Conservation (phyloP, 345 rosid species). For the Ceriops zippeliana region DNA sequence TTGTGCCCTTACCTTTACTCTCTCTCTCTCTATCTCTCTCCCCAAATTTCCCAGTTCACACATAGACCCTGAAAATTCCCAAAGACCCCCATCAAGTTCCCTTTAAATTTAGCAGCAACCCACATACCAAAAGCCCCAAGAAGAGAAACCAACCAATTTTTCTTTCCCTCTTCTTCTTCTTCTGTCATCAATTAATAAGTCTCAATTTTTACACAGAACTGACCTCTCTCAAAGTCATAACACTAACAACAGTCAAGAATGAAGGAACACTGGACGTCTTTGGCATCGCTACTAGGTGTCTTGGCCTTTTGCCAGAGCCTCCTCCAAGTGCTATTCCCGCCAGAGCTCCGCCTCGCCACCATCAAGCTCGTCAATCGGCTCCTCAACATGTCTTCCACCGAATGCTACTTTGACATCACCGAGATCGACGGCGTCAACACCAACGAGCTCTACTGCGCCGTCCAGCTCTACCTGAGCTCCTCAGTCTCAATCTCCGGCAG, state of each 20-base stretch:
- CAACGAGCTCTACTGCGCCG: conserved; percentile 98
- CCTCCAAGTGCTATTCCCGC: conserved; percentile 69
- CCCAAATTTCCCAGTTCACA: conserved; percentile 4
- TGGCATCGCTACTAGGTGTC: conserved; percentile 76
- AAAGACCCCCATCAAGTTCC: conserved; percentile 10
- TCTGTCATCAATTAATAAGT: background rate
- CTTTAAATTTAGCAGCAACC: conserved; percentile 20
- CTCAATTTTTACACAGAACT: background rate
- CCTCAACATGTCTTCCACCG: conserved; percentile 54
- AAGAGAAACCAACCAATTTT: background rate
- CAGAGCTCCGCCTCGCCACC: conserved; percentile 73
- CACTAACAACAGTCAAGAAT: conserved; percentile 16
- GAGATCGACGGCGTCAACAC: conserved; percentile 98
- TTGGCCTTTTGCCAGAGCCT: conserved; percentile 80
- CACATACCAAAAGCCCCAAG: background rate
- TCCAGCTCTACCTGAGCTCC: conserved; percentile 86
- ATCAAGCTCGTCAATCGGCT: conserved; percentile 51
- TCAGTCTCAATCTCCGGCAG: conserved; percentile 63
- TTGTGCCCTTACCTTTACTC: conserved; percentile 15
- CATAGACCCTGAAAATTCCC: conserved; percentile 3
- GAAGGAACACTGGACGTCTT: conserved; percentile 81
- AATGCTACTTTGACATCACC: conserved; percentile 87
- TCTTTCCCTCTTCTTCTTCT: conserved; percentile 13
- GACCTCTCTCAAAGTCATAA: background rate
- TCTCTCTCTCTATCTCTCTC: background rate